Evolutionary conservation across 805 yeast species (phyloP), one percentile per base, ranked within the genome.

Genomic region (Candida nemodendra): DNA sequence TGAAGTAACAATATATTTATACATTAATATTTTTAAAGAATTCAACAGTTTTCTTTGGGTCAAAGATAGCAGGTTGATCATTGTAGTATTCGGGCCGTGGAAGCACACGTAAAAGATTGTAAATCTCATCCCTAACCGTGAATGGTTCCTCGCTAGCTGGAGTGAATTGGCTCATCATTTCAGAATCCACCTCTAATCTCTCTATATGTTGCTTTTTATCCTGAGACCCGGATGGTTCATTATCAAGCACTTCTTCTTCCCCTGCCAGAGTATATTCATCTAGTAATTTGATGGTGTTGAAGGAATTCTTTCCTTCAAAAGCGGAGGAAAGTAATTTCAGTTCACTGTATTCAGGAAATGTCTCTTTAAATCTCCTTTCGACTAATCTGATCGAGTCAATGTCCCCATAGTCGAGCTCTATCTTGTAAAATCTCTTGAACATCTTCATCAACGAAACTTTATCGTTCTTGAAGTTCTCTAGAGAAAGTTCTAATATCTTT

Each of bases 401-500:
- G 48, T 83, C 89, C 24, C 91, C 86, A 54, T 75, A 80, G 37
- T 72, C 73, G 2, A 83, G 69, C 45, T 90, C 95, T 55, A 81
- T 82, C 34, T 72, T 66, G 32, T 85, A 72, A 62, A 83, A 85
- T 30, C 71, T 65, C 37, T 75, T 75, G 50, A 72, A 79, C 26
- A 84, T 64, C 27, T 63, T 64, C 36, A 71, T 65, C 44, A 78
- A 52, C 36, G 68, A 65, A 2, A 57, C 56, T 13, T 53, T 59
- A n/a, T 59, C 64, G 1, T 64, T 59, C 27, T 65, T 68, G 42
- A 79, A 62, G 30, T 74, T 78, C 8, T 81, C 76, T 8, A 84
- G 69, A 0, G 89, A 79, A 3, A 84, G 73, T 59, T 93, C 98
- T 57, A 91, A 83, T 25, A 88, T 69, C 7, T 88, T 85, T 50